Percentiles rank a stretch among this genome's conserved stretches.
phyloP scores from a whole-genome alignment of 305 asterid species.

The Rubia tinctorum region DNA sequence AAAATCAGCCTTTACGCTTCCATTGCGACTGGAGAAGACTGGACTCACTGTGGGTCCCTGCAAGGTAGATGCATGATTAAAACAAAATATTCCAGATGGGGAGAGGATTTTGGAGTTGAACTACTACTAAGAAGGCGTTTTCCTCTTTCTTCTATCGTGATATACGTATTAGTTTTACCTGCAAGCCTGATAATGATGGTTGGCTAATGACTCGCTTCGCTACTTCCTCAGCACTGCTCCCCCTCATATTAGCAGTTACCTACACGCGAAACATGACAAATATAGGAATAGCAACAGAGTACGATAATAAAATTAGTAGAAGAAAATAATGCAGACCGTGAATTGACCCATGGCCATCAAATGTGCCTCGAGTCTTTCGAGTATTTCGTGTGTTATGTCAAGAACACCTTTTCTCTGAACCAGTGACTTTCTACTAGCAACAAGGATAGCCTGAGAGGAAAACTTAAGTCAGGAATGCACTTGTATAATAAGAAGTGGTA shows the following conservation, averaged over 20 bases:
- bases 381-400: slow-evolving; percentile 88
- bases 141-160: not conserved
- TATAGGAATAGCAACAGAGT: slow-evolving; percentile 18
- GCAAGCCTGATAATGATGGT: slow-evolving; percentile 83
- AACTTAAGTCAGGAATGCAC: slow-evolving; percentile 19
- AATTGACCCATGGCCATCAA: slow-evolving; percentile 81
- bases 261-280: slow-evolving; percentile 29
- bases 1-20: slow-evolving; percentile 53
- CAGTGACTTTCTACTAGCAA: slow-evolving; percentile 89
- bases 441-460: slow-evolving; percentile 71
- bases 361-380: slow-evolving; percentile 97
- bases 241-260: slow-evolving; percentile 98
- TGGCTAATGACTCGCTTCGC: slow-evolving; percentile 81
- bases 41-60: slow-evolving; percentile 98
- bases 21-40: slow-evolving; percentile 65
- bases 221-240: slow-evolving; percentile 92
- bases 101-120: slow-evolving; percentile 1
- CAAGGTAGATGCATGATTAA: slow-evolving; percentile 20
- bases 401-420: slow-evolving; percentile 73
- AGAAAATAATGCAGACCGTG: slow-evolving; percentile 49
- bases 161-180: slow-evolving; percentile 44
- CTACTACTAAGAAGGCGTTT: not conserved
- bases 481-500: not conserved
- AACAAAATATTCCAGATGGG: slow-evolving; percentile 8
- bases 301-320: not conserved